Base-by-base conservation (phyloP, 1,139 yeast genomes). In the Pichia kudriavzevii region DNA sequence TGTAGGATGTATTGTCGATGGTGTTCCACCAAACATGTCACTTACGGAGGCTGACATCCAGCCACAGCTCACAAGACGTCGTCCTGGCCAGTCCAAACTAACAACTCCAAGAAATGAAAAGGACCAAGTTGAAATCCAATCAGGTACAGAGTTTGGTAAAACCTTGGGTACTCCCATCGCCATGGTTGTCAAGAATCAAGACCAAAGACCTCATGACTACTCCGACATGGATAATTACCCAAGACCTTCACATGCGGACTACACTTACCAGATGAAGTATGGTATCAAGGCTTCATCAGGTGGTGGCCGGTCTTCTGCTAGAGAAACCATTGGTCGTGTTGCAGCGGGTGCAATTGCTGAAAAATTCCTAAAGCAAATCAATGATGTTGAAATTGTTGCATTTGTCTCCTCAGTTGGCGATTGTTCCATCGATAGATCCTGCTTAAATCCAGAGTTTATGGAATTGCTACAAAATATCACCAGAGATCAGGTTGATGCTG, bases 311-410 rank as follows among this genome's bases (percentile, higher is more conserved):
- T 82, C 96, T 16, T 79, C 93, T 28, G 98, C 98, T 10, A 77
- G 98, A 61, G 98, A 91, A 62, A 91, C 98, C 34, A 91, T 93
- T 50, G 98, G 97, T 37, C 74, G 98, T 59, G 98, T 91, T 35
- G 98, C 98, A 33, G 98, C 97, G 11, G 97, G 97, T 48, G 97
- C 96, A 40, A 79, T 91, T 60, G 98, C 98, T 30, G 98, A 91
- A 60, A 88, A 87, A 64, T 77, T 85, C 48, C 70, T 91, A 54
- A 56, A 65, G 35, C 76, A 80, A 50, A 81, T 83, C 37, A 79
- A 81, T 56, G 74, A 75, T 41, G 93, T 91, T 32, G 98, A 93
- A 61, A 85, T 91, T 53, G 96, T 91, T 26, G 98, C 97, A 1
- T 91, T 93, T 63, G 97, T 91, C 22, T 75, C 94, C 13, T 81